phyloP scores from a whole-genome alignment of 2,329 filamentous ascomycete species.

The Aspergillus aculeatus region DNA sequence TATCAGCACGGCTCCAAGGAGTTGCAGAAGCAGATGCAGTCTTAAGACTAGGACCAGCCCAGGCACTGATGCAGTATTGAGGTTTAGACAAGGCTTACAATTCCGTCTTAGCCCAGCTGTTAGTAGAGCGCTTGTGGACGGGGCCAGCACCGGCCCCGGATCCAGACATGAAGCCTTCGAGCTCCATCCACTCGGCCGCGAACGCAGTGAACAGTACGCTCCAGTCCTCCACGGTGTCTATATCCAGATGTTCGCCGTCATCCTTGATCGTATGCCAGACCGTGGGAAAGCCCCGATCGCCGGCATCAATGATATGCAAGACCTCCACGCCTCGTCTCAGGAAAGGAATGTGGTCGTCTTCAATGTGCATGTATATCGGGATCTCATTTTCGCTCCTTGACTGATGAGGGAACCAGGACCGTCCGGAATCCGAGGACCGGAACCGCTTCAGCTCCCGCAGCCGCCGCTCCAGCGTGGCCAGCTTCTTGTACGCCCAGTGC shows the following conservation, averaged over 20 bases:
- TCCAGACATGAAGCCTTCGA: constrained; percentile 57
- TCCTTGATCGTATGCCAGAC: constrained; percentile 89
- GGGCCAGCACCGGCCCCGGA: background rate
- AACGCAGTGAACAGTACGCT: constrained; percentile 79
- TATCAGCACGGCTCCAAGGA: constrained; percentile 15
- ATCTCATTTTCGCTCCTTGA: constrained; percentile 56
- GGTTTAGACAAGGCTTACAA: constrained; percentile 38
- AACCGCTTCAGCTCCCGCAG: constrained; percentile 67
- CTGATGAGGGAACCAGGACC: constrained; percentile 65
- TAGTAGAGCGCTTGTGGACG: constrained; percentile 14
- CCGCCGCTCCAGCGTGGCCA: constrained; percentile 72
- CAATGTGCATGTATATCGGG: constrained; percentile 52
- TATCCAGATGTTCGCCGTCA: constrained; percentile 79
- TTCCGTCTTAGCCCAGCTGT: constrained; percentile 36
- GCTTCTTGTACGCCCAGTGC: constrained; percentile 84
- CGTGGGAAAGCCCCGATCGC: constrained; percentile 58
- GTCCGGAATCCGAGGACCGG: constrained; percentile 52
- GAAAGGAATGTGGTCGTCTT: constrained; percentile 92
- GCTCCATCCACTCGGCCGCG: constrained; percentile 86
- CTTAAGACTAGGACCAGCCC: background rate
- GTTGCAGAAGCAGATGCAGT: constrained; percentile 1
- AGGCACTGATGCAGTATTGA: constrained; percentile 3
- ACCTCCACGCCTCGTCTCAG: constrained; percentile 82
- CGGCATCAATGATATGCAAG: constrained; percentile 78
- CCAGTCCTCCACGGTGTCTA: constrained; percentile 82